phyloP scores from a whole-genome alignment of 1,139 yeast genomes.

The Candida smagusa region DNA sequence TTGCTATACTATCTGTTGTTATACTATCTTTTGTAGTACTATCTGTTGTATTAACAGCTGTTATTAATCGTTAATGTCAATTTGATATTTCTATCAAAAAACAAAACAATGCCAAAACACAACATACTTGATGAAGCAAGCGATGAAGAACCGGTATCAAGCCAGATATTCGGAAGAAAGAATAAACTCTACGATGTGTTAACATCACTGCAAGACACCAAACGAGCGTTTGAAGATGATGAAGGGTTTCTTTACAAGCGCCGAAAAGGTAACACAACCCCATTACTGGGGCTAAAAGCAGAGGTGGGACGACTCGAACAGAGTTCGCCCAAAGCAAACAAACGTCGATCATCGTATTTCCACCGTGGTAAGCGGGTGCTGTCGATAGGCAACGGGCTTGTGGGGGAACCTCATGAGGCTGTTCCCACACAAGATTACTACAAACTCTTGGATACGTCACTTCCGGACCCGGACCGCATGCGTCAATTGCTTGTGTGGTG shows the following conservation, averaged over 20 bases:
- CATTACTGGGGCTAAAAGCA: conserved; percentile 12
- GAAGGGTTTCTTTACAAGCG: conserved; percentile 46
- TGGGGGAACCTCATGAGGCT: conserved; percentile 65
- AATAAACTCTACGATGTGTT: conserved; percentile 27
- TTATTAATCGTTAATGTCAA: too few species aligned
- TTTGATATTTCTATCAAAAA: not conserved
- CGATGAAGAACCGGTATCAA: conserved; percentile 3
- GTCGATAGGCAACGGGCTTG: conserved; percentile 72
- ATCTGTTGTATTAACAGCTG: not conserved
- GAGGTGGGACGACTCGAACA: conserved; percentile 8
- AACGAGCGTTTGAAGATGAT: conserved; percentile 35
- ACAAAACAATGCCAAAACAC: not conserved
- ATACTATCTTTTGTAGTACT: too few species aligned
- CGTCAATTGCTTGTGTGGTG: conserved; percentile 72
- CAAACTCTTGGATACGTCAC: conserved; percentile 56
- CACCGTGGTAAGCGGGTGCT: conserved; percentile 71
- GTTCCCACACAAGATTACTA: conserved; percentile 56
- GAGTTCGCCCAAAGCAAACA: conserved; percentile 9
- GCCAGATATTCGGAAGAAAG: conserved; percentile 19
- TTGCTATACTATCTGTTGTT: too few species aligned
- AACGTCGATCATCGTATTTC: conserved; percentile 49
- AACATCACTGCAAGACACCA: conserved; percentile 5
- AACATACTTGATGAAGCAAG: not conserved
- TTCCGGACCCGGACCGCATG: conserved; percentile 75
- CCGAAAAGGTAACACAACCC: conserved; percentile 22